Evolutionary conservation across 2,329 filamentous ascomycete species (phyloP).

Genomic region (Gnomoniopsis sp.): DNA sequence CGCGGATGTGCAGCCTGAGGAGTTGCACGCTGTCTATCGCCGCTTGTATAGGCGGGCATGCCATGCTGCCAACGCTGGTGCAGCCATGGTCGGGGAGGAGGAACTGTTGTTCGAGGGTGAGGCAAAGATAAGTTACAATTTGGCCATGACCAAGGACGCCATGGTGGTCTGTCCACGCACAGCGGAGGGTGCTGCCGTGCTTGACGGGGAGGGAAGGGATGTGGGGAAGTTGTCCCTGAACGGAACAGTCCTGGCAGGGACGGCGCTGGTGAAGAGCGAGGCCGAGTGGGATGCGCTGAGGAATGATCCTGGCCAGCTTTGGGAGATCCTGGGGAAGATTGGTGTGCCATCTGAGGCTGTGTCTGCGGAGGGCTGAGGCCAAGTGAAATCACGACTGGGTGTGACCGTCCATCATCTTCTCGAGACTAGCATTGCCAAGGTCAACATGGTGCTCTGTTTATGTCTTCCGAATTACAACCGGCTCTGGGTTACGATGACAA

Average conservation of each 20-base stretch:
- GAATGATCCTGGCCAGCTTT: conserved; percentile 35
- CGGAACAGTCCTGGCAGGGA: conserved; percentile 62
- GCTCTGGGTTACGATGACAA: too few relatives aligned
- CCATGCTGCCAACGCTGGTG: conserved; percentile 26
- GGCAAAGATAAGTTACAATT: conserved; percentile 60
- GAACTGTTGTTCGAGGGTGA: conserved; percentile 35
- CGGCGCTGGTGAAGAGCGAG: conserved; percentile 58
- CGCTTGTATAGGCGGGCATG: conserved; percentile 44
- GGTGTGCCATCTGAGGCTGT: conserved; percentile 28
- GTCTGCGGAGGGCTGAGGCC: background rate
- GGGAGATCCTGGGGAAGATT: conserved; percentile 38
- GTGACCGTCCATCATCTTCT: too few relatives aligned
- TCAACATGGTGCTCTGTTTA: too few relatives aligned
- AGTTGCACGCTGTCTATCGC: conserved; percentile 42
- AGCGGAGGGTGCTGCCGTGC: conserved; percentile 43
- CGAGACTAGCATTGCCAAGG: too few relatives aligned
- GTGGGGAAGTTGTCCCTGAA: conserved; percentile 51
- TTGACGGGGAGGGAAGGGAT: conserved; percentile 22
- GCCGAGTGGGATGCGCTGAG: conserved; percentile 54
- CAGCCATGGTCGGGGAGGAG: conserved; percentile 16
- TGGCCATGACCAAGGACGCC: conserved; percentile 52
- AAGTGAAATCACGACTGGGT: too few relatives aligned
- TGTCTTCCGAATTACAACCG: too few relatives aligned
- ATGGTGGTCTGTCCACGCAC: conserved; percentile 54
- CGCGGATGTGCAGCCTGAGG: conserved; percentile 16